Percentiles rank a stretch among this genome's conserved stretches.
phyloP scores from a whole-genome alignment of 495 filamentous ascomycete species.

The Tetracladium setigerum region DNA sequence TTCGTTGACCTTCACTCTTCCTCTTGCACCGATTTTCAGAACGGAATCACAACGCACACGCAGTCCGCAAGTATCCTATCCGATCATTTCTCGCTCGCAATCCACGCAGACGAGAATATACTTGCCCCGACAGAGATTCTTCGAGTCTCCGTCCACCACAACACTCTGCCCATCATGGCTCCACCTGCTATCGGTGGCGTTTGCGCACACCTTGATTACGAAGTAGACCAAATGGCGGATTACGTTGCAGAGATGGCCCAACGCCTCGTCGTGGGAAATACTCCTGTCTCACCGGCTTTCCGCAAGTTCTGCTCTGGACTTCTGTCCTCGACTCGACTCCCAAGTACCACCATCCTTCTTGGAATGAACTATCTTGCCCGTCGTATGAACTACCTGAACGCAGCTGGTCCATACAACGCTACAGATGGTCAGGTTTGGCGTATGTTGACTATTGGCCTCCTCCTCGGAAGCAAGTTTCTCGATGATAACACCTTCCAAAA shows the following conservation, averaged over 20 bases:
- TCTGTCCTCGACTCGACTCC: constrained; percentile 86
- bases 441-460: constrained; percentile 79
- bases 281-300: constrained; percentile 64
- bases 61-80: too few species aligned
- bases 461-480: constrained; percentile 95
- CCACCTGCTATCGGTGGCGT: constrained; percentile 59
- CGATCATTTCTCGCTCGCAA: too few species aligned
- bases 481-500: constrained; percentile 99
- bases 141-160: constrained; percentile 18
- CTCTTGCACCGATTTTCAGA: too few species aligned
- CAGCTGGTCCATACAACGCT: constrained; percentile 41
- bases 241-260: constrained; percentile 93
- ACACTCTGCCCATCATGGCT: constrained; percentile 16
- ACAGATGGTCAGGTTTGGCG: constrained; percentile 72
- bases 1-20: too few species aligned
- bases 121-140: constrained; percentile 16
- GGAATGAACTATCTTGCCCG: constrained; percentile 85
- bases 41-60: too few species aligned
- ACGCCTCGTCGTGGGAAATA: constrained; percentile 67
- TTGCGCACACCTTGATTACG: constrained; percentile 93
- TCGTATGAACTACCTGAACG: constrained; percentile 68
- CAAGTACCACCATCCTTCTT: constrained; percentile 89
- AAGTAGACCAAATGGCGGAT: constrained; percentile 96
- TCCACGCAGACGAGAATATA: too few species aligned
- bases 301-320: constrained; percentile 94